phyloP scores from a whole-genome alignment of 768 basidiomycete genomes.

The Guyanaporus albipodus region DNA sequence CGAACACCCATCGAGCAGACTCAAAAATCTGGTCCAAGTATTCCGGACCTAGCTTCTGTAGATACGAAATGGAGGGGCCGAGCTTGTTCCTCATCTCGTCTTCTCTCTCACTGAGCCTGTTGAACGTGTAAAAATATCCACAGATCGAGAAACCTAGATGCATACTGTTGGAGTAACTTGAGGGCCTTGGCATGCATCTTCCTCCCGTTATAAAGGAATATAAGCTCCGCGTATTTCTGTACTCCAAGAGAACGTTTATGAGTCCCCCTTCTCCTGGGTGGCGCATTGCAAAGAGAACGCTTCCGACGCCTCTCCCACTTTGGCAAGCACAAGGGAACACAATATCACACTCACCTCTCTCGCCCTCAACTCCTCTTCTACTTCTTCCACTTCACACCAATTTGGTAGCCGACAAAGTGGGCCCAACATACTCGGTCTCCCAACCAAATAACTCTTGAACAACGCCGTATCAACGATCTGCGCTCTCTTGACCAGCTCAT shows the following conservation, averaged over 20 bases:
- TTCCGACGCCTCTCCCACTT: background rate
- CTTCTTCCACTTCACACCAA: constrained; percentile 96
- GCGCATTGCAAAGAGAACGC: background rate
- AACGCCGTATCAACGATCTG: constrained; percentile 95
- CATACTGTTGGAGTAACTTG: constrained; percentile 78
- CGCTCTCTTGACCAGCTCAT: constrained; percentile 82
- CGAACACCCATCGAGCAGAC: constrained; percentile 82
- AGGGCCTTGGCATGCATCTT: constrained; percentile 93
- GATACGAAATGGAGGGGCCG: constrained; percentile 78
- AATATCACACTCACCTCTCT: constrained; percentile 54
- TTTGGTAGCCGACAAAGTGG: constrained; percentile 87
- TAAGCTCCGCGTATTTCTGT: constrained; percentile 88
- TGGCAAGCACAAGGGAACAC: background rate
- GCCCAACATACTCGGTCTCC: constrained; percentile 75
- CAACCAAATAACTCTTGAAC: constrained; percentile 87
- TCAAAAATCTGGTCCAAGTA: constrained; percentile 79
- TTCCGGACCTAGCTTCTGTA: constrained; percentile 85
- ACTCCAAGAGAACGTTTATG: background rate
- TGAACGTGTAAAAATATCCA: background rate
- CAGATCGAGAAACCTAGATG: background rate
- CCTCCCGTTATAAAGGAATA: constrained; percentile 90
- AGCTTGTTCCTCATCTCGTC: constrained; percentile 76
- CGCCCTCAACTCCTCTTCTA: constrained; percentile 79
- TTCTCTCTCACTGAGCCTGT: constrained; percentile 78
- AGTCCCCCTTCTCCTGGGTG: background rate